phyloP scores from a whole-genome alignment of 2,329 filamentous ascomycete species.

The Macrophomina tecta region DNA sequence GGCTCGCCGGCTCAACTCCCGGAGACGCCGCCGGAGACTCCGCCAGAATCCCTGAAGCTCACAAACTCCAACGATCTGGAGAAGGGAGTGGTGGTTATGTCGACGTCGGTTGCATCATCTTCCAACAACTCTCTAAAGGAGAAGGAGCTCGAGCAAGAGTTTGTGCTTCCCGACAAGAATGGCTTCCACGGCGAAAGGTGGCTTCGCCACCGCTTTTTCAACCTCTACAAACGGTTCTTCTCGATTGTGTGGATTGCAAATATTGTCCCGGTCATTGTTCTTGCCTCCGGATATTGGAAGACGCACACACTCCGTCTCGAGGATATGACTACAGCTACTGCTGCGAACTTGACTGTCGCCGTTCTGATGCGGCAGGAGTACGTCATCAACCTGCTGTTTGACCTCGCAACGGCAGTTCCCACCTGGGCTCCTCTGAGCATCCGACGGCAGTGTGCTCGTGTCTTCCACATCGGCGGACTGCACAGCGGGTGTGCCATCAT shows the following conservation, averaged over 20 bases:
- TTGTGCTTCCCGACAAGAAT: constrained; percentile 29
- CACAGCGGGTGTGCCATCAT: constrained; percentile 42
- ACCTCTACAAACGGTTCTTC: constrained; percentile 23
- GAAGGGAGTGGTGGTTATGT: constrained; percentile 18
- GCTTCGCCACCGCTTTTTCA: constrained; percentile 21
- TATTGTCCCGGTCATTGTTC: constrained; percentile 33
- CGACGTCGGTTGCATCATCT: constrained; percentile 31
- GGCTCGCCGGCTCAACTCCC: constrained; percentile 8
- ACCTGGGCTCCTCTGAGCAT: constrained; percentile 37
- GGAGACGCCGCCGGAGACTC: constrained; percentile 5
- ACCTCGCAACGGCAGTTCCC: constrained; percentile 43
- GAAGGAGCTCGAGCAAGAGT: constrained; percentile 31
- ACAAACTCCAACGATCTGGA: constrained; percentile 3
- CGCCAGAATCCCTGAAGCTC: constrained; percentile 3
- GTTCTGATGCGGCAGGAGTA: constrained; percentile 42
- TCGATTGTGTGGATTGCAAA: constrained; percentile 21
- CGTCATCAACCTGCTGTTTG: constrained; percentile 40
- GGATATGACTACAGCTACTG: constrained; percentile 38
- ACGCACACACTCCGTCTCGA: constrained; percentile 10
- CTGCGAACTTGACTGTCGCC: constrained; percentile 42
- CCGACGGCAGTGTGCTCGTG: constrained; percentile 35
- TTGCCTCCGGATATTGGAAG: constrained; percentile 26
- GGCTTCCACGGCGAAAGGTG: constrained; percentile 30
- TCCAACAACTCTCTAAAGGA: constrained; percentile 31
- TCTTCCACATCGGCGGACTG: constrained; percentile 43